A percentile compares a stretch with the other conserved stretches of the same genome.
phyloP scores from a whole-genome alignment of 2,329 filamentous ascomycete genomes.

The Diaporthe citrichinensis region DNA sequence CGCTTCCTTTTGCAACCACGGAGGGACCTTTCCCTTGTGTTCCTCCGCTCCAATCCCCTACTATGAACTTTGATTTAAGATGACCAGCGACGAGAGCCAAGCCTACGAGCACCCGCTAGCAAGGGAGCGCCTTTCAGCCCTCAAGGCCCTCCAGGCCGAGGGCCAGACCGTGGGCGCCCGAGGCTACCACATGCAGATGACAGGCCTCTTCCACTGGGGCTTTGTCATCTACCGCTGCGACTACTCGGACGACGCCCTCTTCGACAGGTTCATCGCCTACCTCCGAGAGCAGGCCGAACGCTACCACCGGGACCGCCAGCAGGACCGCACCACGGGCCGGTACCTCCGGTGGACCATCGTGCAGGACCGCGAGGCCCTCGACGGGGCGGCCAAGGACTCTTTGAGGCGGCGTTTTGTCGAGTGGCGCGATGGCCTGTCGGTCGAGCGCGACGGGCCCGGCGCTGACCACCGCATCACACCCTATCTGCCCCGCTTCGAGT shows the following conservation, averaged over 20 bases:
- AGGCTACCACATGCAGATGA: not conserved
- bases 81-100: not conserved
- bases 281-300: conserved; percentile 43
- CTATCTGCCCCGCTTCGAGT: conserved; percentile 33
- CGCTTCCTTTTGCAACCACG: too few relatives aligned
- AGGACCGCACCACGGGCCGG: conserved; percentile 19
- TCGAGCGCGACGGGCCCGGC: conserved; percentile 40
- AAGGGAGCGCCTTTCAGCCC: not conserved
- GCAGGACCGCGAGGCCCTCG: conserved; percentile 32
- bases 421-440: conserved; percentile 64
- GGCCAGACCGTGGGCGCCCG: conserved; percentile 11
- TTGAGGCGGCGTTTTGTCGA: conserved; percentile 64
- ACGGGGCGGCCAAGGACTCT: conserved; percentile 36
- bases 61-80: not conserved
- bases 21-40: too few relatives aligned
- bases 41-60: too few relatives aligned
- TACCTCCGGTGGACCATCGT: conserved; percentile 61
- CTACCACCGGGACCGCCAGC: not conserved
- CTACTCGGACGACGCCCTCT: conserved; percentile 43
- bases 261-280: conserved; percentile 47
- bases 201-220: not conserved
- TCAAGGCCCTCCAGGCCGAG: conserved; percentile 1
- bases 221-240: conserved; percentile 23
- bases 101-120: conserved; percentile 10
- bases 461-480: conserved; percentile 29